Evolutionary conservation across 2,329 filamentous ascomycete genomes (phyloP).

Genomic region (Madurella mycetomatis): DNA sequence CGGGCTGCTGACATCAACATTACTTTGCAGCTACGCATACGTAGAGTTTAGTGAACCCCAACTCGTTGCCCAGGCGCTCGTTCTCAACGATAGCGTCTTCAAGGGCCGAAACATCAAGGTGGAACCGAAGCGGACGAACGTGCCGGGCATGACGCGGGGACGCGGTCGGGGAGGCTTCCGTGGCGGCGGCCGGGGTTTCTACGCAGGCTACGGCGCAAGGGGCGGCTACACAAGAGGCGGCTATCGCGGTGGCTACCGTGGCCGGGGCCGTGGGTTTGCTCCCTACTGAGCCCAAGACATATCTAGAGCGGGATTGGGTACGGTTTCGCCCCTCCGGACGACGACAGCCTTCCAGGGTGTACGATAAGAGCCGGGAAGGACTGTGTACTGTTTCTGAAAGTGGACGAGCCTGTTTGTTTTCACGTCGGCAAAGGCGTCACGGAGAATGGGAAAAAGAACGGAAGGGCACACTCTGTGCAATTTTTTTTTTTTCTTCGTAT

Average conservation of each 20-base stretch:
- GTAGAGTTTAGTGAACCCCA: conserved; percentile 96
- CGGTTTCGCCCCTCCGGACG: neutral
- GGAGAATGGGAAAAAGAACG: conserved; percentile 7
- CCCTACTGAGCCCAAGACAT: conserved; percentile 50
- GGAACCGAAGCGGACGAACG: conserved; percentile 87
- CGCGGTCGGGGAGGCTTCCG: conserved; percentile 51
- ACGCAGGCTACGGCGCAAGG: conserved; percentile 44
- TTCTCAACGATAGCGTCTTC: conserved; percentile 94
- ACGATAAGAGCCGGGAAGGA: conserved; percentile 10
- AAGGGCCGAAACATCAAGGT: conserved; percentile 96
- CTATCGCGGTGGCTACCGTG: conserved; percentile 60
- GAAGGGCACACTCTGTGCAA: conserved; percentile 2
- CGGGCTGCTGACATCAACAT: conserved; percentile 13
- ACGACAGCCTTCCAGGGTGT: conserved; percentile 5
- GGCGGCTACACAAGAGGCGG: conserved; percentile 51
- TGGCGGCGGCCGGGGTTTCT: conserved; percentile 46
- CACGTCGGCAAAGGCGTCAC: conserved; percentile 14
- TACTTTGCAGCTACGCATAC: conserved; percentile 76
- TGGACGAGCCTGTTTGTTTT: conserved; percentile 2
- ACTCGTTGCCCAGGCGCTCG: conserved; percentile 86
- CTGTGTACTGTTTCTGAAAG: neutral
- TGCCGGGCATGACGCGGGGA: conserved; percentile 88
- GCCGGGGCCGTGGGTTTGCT: conserved; percentile 58
- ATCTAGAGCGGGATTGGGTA: neutral
- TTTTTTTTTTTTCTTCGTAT: neutral